Evolutionary conservation across 345 rosid genomes (phyloP), one percentile per base, ranked within the genome.

Genomic region (Microthlaspi erraticum): DNA sequence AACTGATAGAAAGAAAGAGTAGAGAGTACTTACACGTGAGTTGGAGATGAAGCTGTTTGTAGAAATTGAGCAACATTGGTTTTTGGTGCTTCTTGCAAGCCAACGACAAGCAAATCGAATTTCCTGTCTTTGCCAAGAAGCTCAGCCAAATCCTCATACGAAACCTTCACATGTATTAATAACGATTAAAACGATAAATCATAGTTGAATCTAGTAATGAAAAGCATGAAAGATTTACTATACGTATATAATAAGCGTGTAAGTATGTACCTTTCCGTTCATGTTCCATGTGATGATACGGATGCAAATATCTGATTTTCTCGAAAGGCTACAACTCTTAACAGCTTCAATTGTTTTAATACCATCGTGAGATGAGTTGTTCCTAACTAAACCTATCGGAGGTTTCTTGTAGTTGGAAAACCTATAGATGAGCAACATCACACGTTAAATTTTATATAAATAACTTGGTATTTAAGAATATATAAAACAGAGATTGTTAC

Each of bases 211-310:
- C 32, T n/a, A 14, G 6, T 23, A 33, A 16, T 16, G 20, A 14
- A 55, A 55, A 55, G 41, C 8, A 16, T 46, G 14, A 3, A 57
- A 37, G 6, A 3, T 5, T 64, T 20, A 7, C 8, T 4, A 49
- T 33, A 43, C 13, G 23, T 34, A 14, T 13, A 17, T 45, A 23
- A 45, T 2, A 33, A 18, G 13, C 6, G 11, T 1, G 5, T 57
- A 13, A 11, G 9, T 8, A 41, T 32, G 10, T 54, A 89, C 90
- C 84, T 81, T 80, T 55, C 96, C 96, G 62, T 89, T 89, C 91
- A 83, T 87, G 80, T 89, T 89, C 93, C 96, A 89, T 37, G 96
- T 89, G 18, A 89, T 75, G 5, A 74, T 33, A 71, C 87, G 87
- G 68, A 89, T 84, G 57, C 96, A 87, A 52, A 87, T 71, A 60